Evolutionary conservation across 441 rosid species (phyloP), one percentile per base, ranked within the genome.

Genomic region (Croton laevigatus): DNA sequence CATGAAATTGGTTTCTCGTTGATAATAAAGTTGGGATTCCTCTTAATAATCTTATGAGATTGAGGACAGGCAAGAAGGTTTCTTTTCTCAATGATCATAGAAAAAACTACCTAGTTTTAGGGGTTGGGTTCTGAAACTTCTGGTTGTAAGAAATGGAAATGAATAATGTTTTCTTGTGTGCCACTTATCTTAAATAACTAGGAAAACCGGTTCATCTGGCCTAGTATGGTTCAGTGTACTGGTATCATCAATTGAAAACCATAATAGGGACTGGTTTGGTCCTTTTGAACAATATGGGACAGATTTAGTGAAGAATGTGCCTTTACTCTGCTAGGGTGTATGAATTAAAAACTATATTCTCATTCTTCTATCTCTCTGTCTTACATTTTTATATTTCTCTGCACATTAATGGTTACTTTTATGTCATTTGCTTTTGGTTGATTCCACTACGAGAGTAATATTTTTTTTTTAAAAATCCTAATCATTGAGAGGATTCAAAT

Each of bases 401-500:
- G 1, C 32, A 20, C 19, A 27, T n/a, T 53, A n/a, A n/a, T 11
- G 60, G 36, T 22, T n/a, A n/a, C n/a, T n/a, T n/a, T 55, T 6
- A 23, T 11, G 6, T 16, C 36, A 55, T 55, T 55, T 55, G 5
- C 36, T 55, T 10, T 22, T 23, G 14, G 60, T 23, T 55, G 32
- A 54, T 23, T 55, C 60, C 22, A 51, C 2, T 55, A 22, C 13
- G 36, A 3, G 13, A 55, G 11, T 4, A n/a, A 0, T 55, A 22
- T 22, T 3, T 3, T 8, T 55, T 52, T 52, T 55, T 23, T 19
- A 3, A 1, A 34, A 9, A 23, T 55, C 20, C 17, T 55, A 55
- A 23, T 22, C 34, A 22, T 44, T 76, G 88, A 89, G 98, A 89
- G 70, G 85, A 90, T 40, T 86, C 97, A 8, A 86, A 87, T 8